Evolutionary conservation across 2,329 filamentous ascomycete species (phyloP).

Genomic region (Calycina marina): DNA sequence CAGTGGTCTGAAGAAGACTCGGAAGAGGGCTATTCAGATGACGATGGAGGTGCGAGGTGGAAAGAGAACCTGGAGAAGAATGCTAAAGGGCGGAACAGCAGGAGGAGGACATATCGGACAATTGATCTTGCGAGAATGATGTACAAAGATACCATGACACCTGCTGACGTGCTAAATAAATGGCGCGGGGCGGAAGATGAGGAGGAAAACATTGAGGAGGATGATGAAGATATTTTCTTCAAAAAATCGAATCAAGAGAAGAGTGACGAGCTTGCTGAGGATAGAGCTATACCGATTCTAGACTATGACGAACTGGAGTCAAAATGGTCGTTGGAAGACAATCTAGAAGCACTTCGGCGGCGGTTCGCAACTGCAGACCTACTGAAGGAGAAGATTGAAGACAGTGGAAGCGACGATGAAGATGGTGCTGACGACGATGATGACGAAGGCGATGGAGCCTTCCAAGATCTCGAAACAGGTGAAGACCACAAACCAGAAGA

Average conservation of each 20-base stretch:
- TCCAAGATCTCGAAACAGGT: conserved; percentile 73
- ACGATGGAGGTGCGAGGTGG: conserved; percentile 65
- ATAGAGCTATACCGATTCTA: conserved; percentile 63
- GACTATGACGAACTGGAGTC: conserved; percentile 68
- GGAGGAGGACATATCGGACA: conserved; percentile 59
- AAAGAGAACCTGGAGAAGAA: conserved; percentile 74
- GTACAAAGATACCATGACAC: conserved; percentile 69
- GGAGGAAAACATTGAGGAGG: conserved; percentile 40
- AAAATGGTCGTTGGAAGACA: conserved; percentile 74
- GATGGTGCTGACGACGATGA: conserved; percentile 34
- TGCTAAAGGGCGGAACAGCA: conserved; percentile 56
- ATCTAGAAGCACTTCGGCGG: conserved; percentile 57
- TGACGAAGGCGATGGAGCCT: conserved; percentile 64
- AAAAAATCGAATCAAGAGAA: conserved; percentile 47
- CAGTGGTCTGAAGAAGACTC: conserved; percentile 31
- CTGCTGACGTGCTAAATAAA: conserved; percentile 58
- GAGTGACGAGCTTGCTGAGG: conserved; percentile 58
- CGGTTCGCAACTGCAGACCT: conserved; percentile 62
- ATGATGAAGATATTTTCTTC: conserved; percentile 48
- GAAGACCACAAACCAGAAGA: conserved; percentile 38
- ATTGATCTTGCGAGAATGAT: conserved; percentile 75
- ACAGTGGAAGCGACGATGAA: conserved; percentile 29
- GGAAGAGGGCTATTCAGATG: conserved; percentile 36
- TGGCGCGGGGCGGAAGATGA: conserved; percentile 60
- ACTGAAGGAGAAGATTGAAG: conserved; percentile 40